Base-by-base conservation (phyloP, 2,329 filamentous ascomycete genomes). In the Trichoderma sp. region DNA sequence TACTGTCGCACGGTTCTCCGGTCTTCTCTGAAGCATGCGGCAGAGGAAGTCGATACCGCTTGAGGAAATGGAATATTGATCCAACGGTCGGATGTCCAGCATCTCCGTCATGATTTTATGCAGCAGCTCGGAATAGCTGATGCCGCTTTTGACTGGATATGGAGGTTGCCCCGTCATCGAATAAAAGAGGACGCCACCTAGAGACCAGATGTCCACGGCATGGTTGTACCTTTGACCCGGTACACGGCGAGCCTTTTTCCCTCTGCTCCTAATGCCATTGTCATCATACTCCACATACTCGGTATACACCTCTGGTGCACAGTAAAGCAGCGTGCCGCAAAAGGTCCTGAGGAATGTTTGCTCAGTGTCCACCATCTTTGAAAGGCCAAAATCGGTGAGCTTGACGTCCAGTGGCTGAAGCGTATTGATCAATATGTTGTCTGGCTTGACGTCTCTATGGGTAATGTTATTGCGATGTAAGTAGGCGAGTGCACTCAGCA, bases 391-490 rank as follows among this genome's bases (percentile, higher is more conserved):
- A 79, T 99, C 96, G 0, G 96, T 97, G 15, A 99, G 85, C 81
- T 99, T 98, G 76, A 98, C 92, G 15, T 89, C 86, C 63, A 97
- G 88, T 0, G 95, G 94, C 6, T 91, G 85, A 11, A 89, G 80
- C 1, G 90, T 91, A 12, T 90, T 86, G 75, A 98, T 93, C 53
- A 99, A 86, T 73, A 99, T 98, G 78, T 99, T 99, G 84, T 99
- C 96, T 0, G 96, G 96, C 80, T 99, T 99, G 78, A 99, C 94
- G 81, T 99, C 96, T n/a, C 96, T 92, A 82, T 99, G 96, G 0
- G 95, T 98, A 76, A 99, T 98, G 78, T 92, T 94, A 77, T 92
- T 91, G 68, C 87, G 85, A 80, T 99, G 96, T 9, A 99, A 86
- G 80, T 99, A 98, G 34, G 90, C 90, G 67, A 99, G 84, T 2